Conservation (phyloP, 306 rosid genomes). For the Malus fusca region DNA sequence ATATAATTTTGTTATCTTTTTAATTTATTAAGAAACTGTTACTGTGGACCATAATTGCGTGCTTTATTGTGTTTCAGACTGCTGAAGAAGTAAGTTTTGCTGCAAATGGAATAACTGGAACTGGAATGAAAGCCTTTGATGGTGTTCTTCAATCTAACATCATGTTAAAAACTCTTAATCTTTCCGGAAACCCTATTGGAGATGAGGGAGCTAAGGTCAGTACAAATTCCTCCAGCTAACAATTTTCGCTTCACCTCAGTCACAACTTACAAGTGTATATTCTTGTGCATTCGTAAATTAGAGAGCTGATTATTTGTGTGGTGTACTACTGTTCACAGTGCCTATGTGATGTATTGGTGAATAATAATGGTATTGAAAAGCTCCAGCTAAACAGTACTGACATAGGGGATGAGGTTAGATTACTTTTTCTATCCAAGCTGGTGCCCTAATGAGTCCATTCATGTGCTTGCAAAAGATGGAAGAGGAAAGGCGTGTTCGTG, state of each 20-base stretch:
- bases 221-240: neutral
- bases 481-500: neutral
- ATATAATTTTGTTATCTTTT: neutral
- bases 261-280: neutral
- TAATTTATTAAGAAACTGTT: neutral
- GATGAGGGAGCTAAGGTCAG: slow-evolving; percentile 90
- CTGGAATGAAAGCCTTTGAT: slow-evolving; percentile 89
- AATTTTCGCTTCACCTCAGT: neutral
- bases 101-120: slow-evolving; percentile 91
- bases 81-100: slow-evolving; percentile 93
- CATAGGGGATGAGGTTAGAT: slow-evolving; percentile 92
- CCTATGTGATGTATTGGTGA: slow-evolving; percentile 63
- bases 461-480: neutral
- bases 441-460: neutral
- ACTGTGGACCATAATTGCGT: neutral
- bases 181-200: slow-evolving; percentile 92
- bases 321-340: slow-evolving; percentile 48
- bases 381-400: slow-evolving; percentile 89
- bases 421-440: slow-evolving; percentile 7
- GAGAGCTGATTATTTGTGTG: slow-evolving; percentile 11
- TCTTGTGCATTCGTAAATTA: slow-evolving; percentile 4
- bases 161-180: slow-evolving; percentile 77
- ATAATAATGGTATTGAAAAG: slow-evolving; percentile 68
- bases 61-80: slow-evolving; percentile 38
- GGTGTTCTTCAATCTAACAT: slow-evolving; percentile 89